These are phyloP conservation scores for Ophiognomonia clavigignenti-juglandacearum DNA, from an alignment of 2,329 filamentous ascomycete genomes.

Conservation along the genomic window DNA sequence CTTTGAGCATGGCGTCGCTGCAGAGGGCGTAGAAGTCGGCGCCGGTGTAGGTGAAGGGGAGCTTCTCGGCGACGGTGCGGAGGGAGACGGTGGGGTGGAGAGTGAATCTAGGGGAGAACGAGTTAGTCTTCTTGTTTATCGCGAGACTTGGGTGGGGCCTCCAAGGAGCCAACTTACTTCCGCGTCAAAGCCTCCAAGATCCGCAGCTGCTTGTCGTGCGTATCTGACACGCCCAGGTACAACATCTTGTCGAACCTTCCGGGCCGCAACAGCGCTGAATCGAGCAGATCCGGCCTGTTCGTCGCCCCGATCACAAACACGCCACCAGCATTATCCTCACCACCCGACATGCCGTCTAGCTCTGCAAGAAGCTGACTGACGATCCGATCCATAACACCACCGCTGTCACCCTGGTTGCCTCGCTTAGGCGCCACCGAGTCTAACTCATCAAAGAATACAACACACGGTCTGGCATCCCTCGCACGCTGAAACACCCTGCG, in stretches of 20 bases:
- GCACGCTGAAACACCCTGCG: slow-evolving; percentile 84
- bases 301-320: slow-evolving; percentile 97
- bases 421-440: slow-evolving; percentile 94
- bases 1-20: slow-evolving; percentile 98
- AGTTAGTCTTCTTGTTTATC: not conserved
- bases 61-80: slow-evolving; percentile 62
- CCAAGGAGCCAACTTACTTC: slow-evolving; percentile 59
- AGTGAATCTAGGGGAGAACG: slow-evolving; percentile 59
- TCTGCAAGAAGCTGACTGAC: slow-evolving; percentile 93
- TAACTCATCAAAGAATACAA: slow-evolving; percentile 90
- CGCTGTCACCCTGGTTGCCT: slow-evolving; percentile 94
- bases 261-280: slow-evolving; percentile 82
- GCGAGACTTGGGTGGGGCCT: not conserved
- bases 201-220: slow-evolving; percentile 90
- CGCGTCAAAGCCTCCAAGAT: slow-evolving; percentile 92
- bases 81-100: slow-evolving; percentile 77
- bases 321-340: slow-evolving; percentile 72
- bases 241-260: slow-evolving; percentile 98
- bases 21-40: slow-evolving; percentile 96
- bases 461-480: slow-evolving; percentile 78
- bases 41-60: slow-evolving; percentile 95
- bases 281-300: slow-evolving; percentile 87
- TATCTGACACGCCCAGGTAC: slow-evolving; percentile 93
- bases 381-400: slow-evolving; percentile 97
- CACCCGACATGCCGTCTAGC: slow-evolving; percentile 95